These are phyloP conservation scores for Leccinellum rugosiceps DNA, from an alignment of 768 basidiomycete genomes.

Conservation along the genomic window DNA sequence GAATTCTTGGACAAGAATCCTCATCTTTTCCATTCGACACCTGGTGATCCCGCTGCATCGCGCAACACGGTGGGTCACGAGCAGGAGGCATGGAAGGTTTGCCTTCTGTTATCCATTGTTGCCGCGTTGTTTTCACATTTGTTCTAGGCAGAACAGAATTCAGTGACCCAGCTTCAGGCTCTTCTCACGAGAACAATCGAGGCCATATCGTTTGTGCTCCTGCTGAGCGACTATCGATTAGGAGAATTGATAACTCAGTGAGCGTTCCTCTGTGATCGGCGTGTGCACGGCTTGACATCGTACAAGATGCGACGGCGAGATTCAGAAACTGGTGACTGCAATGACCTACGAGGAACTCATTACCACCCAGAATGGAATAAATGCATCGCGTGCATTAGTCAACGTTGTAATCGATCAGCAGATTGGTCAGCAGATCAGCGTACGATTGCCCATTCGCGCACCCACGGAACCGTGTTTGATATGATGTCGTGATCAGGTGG, in stretches of 20 bases:
- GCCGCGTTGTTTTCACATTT: conserved; percentile 9
- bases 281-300: conserved; percentile 5
- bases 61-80: conserved; percentile 58
- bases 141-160: conserved; percentile 71
- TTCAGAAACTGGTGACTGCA: conserved; percentile 62
- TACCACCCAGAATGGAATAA: conserved; percentile 79
- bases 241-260: conserved; percentile 82
- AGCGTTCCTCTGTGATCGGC: conserved; percentile 25
- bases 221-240: conserved; percentile 88
- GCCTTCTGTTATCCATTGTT: conserved; percentile 4
- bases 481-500: conserved; percentile 57
- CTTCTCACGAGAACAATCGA: conserved; percentile 87
- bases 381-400: conserved; percentile 85
- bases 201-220: conserved; percentile 88
- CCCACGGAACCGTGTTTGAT: background rate
- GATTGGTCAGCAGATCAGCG: conserved; percentile 94
- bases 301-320: conserved; percentile 65
- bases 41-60: conserved; percentile 60
- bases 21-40: conserved; percentile 80
- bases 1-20: conserved; percentile 78
- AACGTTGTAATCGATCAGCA: conserved; percentile 98
- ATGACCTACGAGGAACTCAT: conserved; percentile 88
- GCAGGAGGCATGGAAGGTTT: conserved; percentile 88
- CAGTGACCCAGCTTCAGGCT: conserved; percentile 70
- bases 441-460: conserved; percentile 36